Conservation (phyloP, 108 stramenopile genomes). For the Schizochytrium sp. region DNA sequence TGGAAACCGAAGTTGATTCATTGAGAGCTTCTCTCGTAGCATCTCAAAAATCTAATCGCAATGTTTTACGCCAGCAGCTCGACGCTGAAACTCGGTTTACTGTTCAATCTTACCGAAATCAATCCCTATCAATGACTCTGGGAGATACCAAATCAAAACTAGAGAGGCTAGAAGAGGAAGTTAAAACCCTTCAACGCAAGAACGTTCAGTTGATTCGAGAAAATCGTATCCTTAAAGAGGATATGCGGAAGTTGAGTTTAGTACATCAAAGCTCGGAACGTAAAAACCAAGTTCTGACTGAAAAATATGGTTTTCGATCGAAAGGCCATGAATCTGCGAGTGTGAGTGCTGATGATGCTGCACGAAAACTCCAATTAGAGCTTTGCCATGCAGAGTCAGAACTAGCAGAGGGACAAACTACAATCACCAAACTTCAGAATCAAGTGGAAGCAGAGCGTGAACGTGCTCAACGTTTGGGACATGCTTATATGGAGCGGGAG, state of each 20-base stretch:
- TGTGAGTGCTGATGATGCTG: background rate
- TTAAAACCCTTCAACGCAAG: background rate
- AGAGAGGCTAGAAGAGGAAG: background rate
- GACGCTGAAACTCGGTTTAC: background rate
- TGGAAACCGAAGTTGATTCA: background rate
- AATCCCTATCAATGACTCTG: background rate
- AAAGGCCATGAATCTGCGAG: background rate
- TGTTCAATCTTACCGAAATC: background rate
- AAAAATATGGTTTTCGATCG: too few relatives aligned
- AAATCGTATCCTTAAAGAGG: too few relatives aligned
- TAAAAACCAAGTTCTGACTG: too few relatives aligned
- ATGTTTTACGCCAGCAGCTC: background rate
- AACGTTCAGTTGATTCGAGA: too few relatives aligned
- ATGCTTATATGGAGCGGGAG: conserved; percentile 44
- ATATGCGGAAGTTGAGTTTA: too few relatives aligned
- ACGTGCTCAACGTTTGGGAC: conserved; percentile 30
- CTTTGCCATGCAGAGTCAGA: background rate
- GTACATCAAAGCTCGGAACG: too few relatives aligned
- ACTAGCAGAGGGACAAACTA: background rate
- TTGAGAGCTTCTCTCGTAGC: background rate
- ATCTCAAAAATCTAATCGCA: background rate
- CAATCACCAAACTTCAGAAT: background rate
- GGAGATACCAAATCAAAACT: background rate
- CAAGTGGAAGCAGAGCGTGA: conserved; percentile 29
- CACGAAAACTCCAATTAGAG: background rate